These are phyloP conservation scores for Dendrobium nobile DNA, from an alignment of 106 monocot genomes.

Conservation along the genomic window DNA sequence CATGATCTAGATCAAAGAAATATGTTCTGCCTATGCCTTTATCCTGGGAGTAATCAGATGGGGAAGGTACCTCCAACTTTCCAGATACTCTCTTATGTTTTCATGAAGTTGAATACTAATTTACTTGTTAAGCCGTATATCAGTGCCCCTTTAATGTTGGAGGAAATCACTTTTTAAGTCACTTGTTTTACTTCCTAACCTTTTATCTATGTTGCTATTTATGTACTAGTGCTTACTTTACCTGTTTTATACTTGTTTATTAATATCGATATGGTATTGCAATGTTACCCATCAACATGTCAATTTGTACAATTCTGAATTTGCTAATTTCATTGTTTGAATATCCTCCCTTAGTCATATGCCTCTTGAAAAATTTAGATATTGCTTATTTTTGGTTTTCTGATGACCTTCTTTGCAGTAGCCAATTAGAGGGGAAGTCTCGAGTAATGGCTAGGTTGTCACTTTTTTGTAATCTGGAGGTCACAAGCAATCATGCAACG, in stretches of 20 bases:
- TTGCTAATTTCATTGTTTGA: too few species aligned
- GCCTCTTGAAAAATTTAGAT: too few species aligned
- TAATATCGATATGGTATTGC: background rate
- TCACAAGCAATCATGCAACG: too few species aligned
- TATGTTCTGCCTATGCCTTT: conserved; percentile 66
- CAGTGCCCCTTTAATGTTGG: background rate
- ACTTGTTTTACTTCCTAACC: background rate
- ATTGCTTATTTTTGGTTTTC: background rate
- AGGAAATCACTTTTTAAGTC: background rate
- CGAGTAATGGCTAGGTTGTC: too few species aligned
- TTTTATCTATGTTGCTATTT: background rate
- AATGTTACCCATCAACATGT: background rate
- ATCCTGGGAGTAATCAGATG: conserved; percentile 53
- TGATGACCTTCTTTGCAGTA: background rate
- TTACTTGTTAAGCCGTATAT: background rate
- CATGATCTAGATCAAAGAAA: conserved; percentile 65
- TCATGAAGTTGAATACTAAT: background rate
- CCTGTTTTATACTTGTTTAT: background rate
- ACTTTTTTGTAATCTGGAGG: too few species aligned
- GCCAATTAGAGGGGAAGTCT: background rate
- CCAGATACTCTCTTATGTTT: background rate
- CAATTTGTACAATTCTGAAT: background rate
- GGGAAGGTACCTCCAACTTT: conserved; percentile 41
- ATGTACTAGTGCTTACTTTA: background rate
- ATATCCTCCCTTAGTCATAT: too few species aligned